Evolutionary conservation across 441 rosid species (phyloP).

Genomic region (Adansonia gregorii): DNA sequence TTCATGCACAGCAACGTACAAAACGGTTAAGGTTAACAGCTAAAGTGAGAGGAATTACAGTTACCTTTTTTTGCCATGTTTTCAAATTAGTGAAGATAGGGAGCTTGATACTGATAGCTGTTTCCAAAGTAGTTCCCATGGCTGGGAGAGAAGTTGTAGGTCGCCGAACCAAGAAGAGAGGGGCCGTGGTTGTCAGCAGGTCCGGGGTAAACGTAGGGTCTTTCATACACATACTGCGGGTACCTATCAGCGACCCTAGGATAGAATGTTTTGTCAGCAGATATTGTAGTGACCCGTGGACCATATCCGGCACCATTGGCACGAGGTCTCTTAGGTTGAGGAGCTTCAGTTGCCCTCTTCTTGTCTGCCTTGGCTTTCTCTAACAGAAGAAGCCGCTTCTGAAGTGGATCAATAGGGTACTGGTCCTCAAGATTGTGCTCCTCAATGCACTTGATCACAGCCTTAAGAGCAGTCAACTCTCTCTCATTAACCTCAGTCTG

Average conservation of each 20-base stretch:
- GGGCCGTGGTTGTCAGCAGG: slow-evolving; percentile 69
- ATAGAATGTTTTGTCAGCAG: slow-evolving; percentile 59
- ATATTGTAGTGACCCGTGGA: slow-evolving; percentile 53
- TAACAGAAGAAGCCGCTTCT: slow-evolving; percentile 67
- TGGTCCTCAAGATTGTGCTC: slow-evolving; percentile 92
- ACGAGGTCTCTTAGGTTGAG: slow-evolving; percentile 93
- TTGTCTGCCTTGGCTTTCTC: slow-evolving; percentile 97
- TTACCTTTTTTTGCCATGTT: slow-evolving; percentile 56
- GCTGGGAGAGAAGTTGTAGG: slow-evolving; percentile 70
- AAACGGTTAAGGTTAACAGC: slow-evolving; percentile 70
- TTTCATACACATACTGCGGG: slow-evolving; percentile 78
- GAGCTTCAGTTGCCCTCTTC: slow-evolving; percentile 81
- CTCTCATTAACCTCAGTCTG: slow-evolving; percentile 86
- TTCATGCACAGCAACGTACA: slow-evolving; percentile 59
- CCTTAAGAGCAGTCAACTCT: slow-evolving; percentile 81
- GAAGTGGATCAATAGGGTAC: slow-evolving; percentile 72
- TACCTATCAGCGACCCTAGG: slow-evolving; percentile 74
- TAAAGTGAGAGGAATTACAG: slow-evolving; percentile 56
- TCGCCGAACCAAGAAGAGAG: slow-evolving; percentile 53
- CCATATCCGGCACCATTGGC: slow-evolving; percentile 61
- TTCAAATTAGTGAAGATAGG: slow-evolving; percentile 75
- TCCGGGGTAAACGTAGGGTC: slow-evolving; percentile 66
- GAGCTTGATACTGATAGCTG: slow-evolving; percentile 86
- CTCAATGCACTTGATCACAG: slow-evolving; percentile 88
- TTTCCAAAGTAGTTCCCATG: slow-evolving; percentile 90